Base-by-base conservation (phyloP, 768 basidiomycete species). In the Lentinus brumalis region DNA sequence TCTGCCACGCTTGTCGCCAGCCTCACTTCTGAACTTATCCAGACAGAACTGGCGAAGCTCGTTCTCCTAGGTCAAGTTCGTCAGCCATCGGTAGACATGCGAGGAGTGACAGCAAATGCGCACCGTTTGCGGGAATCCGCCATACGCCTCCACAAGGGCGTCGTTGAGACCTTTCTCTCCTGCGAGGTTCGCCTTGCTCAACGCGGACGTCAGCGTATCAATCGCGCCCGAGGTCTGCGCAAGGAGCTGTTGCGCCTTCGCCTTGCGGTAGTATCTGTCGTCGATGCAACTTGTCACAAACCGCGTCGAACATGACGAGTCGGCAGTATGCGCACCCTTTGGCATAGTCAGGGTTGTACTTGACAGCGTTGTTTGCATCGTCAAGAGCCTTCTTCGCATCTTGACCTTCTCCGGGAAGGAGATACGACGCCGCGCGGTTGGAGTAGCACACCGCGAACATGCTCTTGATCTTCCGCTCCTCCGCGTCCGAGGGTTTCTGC, bases 361-460 rank as follows among this genome's bases (percentile, higher is more conserved):
- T 56, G 41, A 70, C 67, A n/a, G 76, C 70, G 14, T 58, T 50
- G 46, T 71, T 60, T 11, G 72, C 76, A 53, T 75, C 75, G 38
- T 68, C 16, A n/a, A 76, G 56, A n/a, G 77, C 76, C 58, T 73
- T 70, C 57, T 68, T 49, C 45, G 64, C 56, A 57, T 71, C 66
- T 40, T 62, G 54, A 1, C 70, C 75, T 8, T 50, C 53, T 12
- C 73, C 74, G 1, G 73, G 69, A 5, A 76, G 40, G 30, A 75
- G 55, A 57, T 71, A 67, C 21, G 74, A 64, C 30, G 74, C 77
- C 5, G 76, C 71, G 10, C 75, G 66, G 64, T 76, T 76, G 4
- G 70, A 65, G 56, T 66, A 67, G 54, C 76, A 77, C 29, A 77
- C 66, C 15, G 72, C 70, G 31, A 70, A 50, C 40, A 72, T 56